Evolutionary conservation across 2,329 filamentous ascomycete genomes (phyloP).

Genomic region (Colletotrichum sp.): DNA sequence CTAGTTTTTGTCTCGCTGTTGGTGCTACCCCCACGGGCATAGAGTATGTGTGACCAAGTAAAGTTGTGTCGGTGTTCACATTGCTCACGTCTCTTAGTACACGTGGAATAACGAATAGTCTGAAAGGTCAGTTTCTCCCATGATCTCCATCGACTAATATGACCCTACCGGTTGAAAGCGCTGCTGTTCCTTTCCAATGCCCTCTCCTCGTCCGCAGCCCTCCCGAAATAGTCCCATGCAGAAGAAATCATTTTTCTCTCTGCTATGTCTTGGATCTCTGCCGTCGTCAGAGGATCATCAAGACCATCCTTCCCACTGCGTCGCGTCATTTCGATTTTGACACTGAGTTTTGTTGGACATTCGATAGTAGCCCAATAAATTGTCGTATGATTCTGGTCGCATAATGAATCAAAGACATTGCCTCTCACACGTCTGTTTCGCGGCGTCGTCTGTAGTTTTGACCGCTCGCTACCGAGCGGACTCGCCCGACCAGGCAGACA

Average conservation of each 20-base stretch:
- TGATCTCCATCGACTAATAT: background rate
- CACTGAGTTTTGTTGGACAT: background rate
- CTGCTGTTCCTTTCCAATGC: background rate
- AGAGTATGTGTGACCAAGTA: background rate
- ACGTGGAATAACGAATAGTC: background rate
- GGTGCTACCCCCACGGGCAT: background rate
- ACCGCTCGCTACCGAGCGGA: background rate
- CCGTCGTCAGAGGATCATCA: background rate
- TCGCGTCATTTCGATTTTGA: background rate
- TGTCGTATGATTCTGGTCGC: background rate
- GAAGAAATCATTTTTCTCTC: background rate
- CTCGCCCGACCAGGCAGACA: background rate
- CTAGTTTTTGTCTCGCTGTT: background rate
- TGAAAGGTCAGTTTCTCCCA: background rate
- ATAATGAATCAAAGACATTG: background rate
- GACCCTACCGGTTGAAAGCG: background rate
- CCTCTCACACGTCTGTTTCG: background rate
- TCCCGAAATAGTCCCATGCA: background rate
- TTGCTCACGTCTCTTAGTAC: background rate
- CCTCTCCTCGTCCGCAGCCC: background rate
- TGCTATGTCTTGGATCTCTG: background rate
- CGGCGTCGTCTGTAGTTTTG: background rate
- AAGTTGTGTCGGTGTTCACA: background rate
- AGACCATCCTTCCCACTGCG: background rate
- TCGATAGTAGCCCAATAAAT: background rate